A percentile compares a stretch with the other conserved stretches of the same genome.
Evolutionary conservation across 176 grass and related monocot genomes (phyloP).

Genomic region (Poa annua): DNA sequence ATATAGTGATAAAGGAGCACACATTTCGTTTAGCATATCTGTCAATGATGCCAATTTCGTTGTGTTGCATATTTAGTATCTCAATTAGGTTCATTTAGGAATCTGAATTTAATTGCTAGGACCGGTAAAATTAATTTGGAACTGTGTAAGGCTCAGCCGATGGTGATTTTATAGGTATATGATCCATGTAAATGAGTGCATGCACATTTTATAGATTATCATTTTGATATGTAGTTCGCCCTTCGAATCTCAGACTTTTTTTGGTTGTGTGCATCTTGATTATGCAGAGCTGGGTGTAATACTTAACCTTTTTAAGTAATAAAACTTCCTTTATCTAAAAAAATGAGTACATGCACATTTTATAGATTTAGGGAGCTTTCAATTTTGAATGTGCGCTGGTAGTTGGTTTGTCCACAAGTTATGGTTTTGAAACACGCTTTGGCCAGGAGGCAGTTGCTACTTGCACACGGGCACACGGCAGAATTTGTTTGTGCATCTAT

Average conservation of each 20-base stretch:
- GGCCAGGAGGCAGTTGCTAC: not conserved
- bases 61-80: not conserved
- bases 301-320: too few relatives aligned
- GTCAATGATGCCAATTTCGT: not conserved
- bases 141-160: not conserved
- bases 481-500: not conserved
- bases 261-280: too few relatives aligned
- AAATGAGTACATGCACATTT: not conserved
- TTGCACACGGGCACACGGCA: not conserved
- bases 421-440: not conserved
- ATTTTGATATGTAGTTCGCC: too few relatives aligned
- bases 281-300: too few relatives aligned
- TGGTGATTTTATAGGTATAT: not conserved
- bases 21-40: not conserved
- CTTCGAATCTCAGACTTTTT: too few relatives aligned
- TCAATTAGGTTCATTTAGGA: not conserved
- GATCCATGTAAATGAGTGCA: not conserved
- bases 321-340: too few relatives aligned
- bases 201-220: not conserved
- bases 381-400: not conserved
- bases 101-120: not conserved
- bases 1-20: not conserved
- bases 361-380: not conserved
- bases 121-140: not conserved
- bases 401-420: not conserved